A percentile compares a stretch with the other conserved stretches of the same genome.
phyloP scores from a whole-genome alignment of 2,329 filamentous ascomycete species.

The Diaporthe sp. region DNA sequence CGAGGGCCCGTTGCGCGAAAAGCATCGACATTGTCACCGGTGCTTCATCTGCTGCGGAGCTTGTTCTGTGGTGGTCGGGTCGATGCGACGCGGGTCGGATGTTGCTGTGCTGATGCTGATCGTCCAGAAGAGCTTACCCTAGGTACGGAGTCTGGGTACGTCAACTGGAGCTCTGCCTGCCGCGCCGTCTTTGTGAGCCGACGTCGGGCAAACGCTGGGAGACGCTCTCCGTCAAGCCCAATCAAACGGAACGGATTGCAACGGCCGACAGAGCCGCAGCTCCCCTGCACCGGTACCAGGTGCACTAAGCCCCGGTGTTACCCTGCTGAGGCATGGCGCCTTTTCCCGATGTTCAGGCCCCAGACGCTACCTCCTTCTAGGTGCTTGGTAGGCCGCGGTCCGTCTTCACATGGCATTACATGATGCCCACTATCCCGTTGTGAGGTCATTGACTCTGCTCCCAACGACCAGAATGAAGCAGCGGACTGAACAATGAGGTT shows the following conservation, averaged over 20 bases:
- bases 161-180: slow-evolving; percentile 31
- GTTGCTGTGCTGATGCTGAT: slow-evolving; percentile 26
- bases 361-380: slow-evolving; percentile 8
- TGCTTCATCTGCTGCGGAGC: slow-evolving; percentile 40
- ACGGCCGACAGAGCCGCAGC: slow-evolving; percentile 23
- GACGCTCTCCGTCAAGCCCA: slow-evolving; percentile 21
- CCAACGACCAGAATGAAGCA: background rate
- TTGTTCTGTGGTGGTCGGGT: background rate
- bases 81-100: slow-evolving; percentile 28
- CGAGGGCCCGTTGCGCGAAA: slow-evolving; percentile 39
- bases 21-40: slow-evolving; percentile 43
- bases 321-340: background rate
- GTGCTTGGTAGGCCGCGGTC: background rate
- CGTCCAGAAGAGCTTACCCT: background rate
- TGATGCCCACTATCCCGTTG: background rate
- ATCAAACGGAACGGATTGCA: slow-evolving; percentile 31
- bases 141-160: background rate
- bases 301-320: background rate
- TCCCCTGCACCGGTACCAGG: background rate
- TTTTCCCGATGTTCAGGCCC: background rate
- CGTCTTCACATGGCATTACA: slow-evolving; percentile 21
- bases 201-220: slow-evolving; percentile 19
- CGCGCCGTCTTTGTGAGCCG: slow-evolving; percentile 7
- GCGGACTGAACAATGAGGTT: background rate
- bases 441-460: slow-evolving; percentile 40